A percentile compares a stretch with the other conserved stretches of the same genome.
phyloP scores from a whole-genome alignment of 148 eudicot genomes.

The Vaccinium macrocarpon region DNA sequence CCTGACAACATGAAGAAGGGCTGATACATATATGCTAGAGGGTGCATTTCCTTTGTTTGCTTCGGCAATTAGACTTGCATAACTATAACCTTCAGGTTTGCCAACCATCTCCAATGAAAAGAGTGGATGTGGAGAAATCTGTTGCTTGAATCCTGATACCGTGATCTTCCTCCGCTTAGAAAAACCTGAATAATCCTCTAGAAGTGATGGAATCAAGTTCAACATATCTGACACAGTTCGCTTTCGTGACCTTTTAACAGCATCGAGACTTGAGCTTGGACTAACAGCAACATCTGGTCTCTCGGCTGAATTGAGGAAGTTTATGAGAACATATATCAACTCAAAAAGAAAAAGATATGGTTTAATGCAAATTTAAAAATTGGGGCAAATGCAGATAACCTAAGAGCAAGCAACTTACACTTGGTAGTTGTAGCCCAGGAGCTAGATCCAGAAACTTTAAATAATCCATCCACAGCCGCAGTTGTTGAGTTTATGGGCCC shows the following conservation, averaged over 20 bases:
- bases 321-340: constrained; percentile 13
- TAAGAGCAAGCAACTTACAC: constrained; percentile 49
- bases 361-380: constrained; percentile 2
- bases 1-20: constrained; percentile 85
- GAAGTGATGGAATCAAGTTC: constrained; percentile 66
- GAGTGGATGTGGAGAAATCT: constrained; percentile 31
- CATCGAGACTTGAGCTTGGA: constrained; percentile 41
- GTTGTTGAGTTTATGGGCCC: constrained; percentile 33
- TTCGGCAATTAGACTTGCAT: constrained; percentile 74
- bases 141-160: constrained; percentile 27
- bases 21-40: constrained; percentile 67
- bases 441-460: constrained; percentile 35
- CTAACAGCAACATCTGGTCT: constrained; percentile 37
- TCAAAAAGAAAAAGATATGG: constrained; percentile 7
- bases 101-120: constrained; percentile 32
- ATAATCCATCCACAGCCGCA: constrained; percentile 28
- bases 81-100: constrained; percentile 53
- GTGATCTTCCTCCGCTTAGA: constrained; percentile 57
- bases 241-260: constrained; percentile 48
- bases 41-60: constrained; percentile 93
- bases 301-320: constrained; percentile 31
- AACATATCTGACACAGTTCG: constrained; percentile 71
- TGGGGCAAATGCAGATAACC: constrained; percentile 15
- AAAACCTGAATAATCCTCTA: constrained; percentile 32
- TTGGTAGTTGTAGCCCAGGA: constrained; percentile 44